phyloP scores from a whole-genome alignment of 768 basidiomycete genomes.

The Suillus decipiens region DNA sequence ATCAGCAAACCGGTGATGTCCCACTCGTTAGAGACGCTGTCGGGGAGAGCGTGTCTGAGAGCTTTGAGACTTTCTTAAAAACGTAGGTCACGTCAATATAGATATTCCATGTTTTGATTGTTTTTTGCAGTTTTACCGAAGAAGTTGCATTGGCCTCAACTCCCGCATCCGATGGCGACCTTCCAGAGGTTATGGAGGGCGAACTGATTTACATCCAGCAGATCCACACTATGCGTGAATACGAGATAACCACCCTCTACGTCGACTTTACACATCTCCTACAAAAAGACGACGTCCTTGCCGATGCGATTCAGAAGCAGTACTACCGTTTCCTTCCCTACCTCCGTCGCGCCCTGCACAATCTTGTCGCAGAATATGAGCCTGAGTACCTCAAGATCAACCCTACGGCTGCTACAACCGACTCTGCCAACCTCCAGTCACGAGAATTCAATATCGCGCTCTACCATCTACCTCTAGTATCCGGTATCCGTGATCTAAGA shows the following conservation, averaged over 20 bases:
- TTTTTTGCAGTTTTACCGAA: slow-evolving; percentile 70
- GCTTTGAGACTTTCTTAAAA: slow-evolving; percentile 89
- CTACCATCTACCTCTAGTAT: slow-evolving; percentile 90
- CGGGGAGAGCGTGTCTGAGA: slow-evolving; percentile 91
- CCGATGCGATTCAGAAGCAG: slow-evolving; percentile 89
- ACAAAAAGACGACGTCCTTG: slow-evolving; percentile 88
- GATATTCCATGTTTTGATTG: neutral
- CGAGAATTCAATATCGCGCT: slow-evolving; percentile 96
- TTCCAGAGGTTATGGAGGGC: slow-evolving; percentile 55
- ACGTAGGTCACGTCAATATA: slow-evolving; percentile 54
- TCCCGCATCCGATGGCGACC: slow-evolving; percentile 71
- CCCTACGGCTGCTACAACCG: slow-evolving; percentile 81
- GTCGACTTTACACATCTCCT: slow-evolving; percentile 93
- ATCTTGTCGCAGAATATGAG: slow-evolving; percentile 85
- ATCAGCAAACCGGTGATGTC: slow-evolving; percentile 60
- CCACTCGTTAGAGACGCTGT: slow-evolving; percentile 92
- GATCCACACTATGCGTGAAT: slow-evolving; percentile 93
- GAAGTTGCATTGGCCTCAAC: slow-evolving; percentile 78
- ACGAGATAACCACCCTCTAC: slow-evolving; percentile 93
- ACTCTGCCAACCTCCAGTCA: slow-evolving; percentile 85
- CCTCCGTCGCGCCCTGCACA: slow-evolving; percentile 86
- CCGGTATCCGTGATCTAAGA: slow-evolving; percentile 90
- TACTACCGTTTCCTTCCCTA: slow-evolving; percentile 98
- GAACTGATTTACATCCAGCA: slow-evolving; percentile 88
- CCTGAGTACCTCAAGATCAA: slow-evolving; percentile 96